These are phyloP conservation scores for Didymosphaeria variabile DNA, from an alignment of 2,329 filamentous ascomycete species.

Conservation along the genomic window DNA sequence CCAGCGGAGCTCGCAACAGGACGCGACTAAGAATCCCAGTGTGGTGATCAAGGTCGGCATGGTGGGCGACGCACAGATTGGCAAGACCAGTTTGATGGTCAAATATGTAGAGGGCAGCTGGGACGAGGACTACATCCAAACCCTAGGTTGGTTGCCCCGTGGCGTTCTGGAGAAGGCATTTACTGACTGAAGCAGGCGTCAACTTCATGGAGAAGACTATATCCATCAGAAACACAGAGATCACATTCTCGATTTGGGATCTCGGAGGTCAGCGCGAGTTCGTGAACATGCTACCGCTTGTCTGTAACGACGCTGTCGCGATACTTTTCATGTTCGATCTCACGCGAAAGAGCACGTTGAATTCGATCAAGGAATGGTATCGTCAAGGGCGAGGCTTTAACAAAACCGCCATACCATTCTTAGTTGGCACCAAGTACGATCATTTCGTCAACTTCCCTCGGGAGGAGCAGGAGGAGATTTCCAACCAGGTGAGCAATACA, in stretches of 20 bases:
- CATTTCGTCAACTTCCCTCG: constrained; percentile 98
- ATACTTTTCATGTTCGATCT: constrained; percentile 99
- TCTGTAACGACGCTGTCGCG: constrained; percentile 98
- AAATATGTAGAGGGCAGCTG: constrained; percentile 99
- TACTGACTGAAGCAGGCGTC: constrained; percentile 68
- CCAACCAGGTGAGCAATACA: constrained; percentile 75
- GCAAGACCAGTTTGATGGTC: constrained; percentile 99
- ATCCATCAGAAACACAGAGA: constrained; percentile 98
- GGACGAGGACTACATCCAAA: constrained; percentile 99
- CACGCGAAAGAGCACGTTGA: constrained; percentile 96
- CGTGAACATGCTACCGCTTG: constrained; percentile 99
- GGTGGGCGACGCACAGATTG: constrained; percentile 98
- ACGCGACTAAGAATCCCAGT: constrained; percentile 62
- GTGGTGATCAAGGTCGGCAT: constrained; percentile 99
- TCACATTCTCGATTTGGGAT: constrained; percentile 99
- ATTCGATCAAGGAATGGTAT: constrained; percentile 99
- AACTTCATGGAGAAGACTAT: constrained; percentile 99
- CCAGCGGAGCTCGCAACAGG: constrained; percentile 53
- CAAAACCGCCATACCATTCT: constrained; percentile 98
- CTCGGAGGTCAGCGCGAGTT: constrained; percentile 97
- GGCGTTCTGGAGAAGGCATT: neutral
- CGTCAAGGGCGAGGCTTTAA: constrained; percentile 97
- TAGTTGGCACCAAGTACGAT: constrained; percentile 98
- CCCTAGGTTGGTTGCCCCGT: constrained; percentile 68
- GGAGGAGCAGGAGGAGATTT: constrained; percentile 98